phyloP scores from a whole-genome alignment of 257 asterid genomes.

The Cruciata laevipes region DNA sequence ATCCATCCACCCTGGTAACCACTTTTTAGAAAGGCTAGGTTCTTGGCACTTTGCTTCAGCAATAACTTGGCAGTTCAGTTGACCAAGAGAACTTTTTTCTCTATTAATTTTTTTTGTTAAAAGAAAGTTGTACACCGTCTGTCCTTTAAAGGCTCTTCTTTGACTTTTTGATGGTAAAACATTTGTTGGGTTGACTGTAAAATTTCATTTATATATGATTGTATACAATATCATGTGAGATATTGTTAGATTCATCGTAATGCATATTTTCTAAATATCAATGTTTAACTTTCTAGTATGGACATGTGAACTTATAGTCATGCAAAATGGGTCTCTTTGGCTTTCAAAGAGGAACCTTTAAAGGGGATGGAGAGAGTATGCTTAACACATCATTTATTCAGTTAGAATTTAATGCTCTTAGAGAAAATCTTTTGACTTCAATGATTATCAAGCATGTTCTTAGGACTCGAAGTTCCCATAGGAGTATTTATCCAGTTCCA shows the following conservation, averaged over 20 bases:
- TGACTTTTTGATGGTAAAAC: background rate
- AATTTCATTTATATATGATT: too few relatives aligned
- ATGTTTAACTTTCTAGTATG: too few relatives aligned
- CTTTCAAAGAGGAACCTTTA: too few relatives aligned
- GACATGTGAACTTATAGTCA: too few relatives aligned
- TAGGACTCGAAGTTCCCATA: background rate
- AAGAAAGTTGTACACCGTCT: background rate
- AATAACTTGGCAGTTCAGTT: background rate
- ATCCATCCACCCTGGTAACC: constrained; percentile 97
- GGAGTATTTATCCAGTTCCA: background rate
- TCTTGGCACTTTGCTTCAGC: too few relatives aligned
- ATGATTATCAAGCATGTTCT: background rate
- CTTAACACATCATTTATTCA: background rate
- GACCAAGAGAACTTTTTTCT: background rate
- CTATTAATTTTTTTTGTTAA: background rate
- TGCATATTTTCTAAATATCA: background rate
- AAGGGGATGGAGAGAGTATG: background rate
- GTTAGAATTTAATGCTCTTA: background rate
- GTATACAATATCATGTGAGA: too few relatives aligned
- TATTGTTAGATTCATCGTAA: too few relatives aligned
- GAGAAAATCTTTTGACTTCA: background rate
- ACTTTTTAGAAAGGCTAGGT: constrained; percentile 1
- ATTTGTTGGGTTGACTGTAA: too few relatives aligned
- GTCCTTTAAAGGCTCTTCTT: background rate
- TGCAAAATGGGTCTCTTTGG: too few relatives aligned